Percentiles rank a stretch among this genome's conserved stretches.
phyloP scores from a whole-genome alignment of 345 rosid genomes.

The Psidium friedrichsthalianum region DNA sequence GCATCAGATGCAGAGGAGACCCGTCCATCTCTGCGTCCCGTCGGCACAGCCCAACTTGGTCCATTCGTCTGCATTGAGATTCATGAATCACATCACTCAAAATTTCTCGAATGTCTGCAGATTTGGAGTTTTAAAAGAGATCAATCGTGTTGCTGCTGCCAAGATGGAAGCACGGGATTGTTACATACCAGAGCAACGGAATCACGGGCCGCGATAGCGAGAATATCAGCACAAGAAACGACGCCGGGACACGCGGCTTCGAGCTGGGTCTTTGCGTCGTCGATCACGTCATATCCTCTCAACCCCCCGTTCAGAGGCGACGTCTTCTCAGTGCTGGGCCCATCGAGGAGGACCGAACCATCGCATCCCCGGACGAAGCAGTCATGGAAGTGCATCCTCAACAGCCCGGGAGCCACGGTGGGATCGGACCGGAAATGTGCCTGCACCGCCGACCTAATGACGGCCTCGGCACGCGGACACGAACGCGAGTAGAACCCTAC shows the following conservation, averaged over 20 bases:
- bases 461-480: constrained; percentile 29
- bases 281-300: constrained; percentile 36
- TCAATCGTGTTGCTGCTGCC: not conserved
- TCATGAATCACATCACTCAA: not conserved
- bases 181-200: constrained; percentile 15
- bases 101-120: not conserved
- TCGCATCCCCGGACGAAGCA: constrained; percentile 54
- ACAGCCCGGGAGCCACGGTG: constrained; percentile 27
- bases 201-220: constrained; percentile 44
- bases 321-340: constrained; percentile 27
- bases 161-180: not conserved
- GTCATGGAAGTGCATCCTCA: constrained; percentile 48
- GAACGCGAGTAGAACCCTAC: constrained; percentile 31
- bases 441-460: constrained; percentile 21
- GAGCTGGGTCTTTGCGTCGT: constrained; percentile 40
- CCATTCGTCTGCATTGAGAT: constrained; percentile 5
- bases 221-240: constrained; percentile 49
- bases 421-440: constrained; percentile 19
- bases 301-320: constrained; percentile 18
- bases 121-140: not conserved
- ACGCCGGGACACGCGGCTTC: constrained; percentile 39
- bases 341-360: constrained; percentile 35
- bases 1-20: constrained; percentile 20
- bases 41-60: constrained; percentile 11
- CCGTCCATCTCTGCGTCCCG: constrained; percentile 29